Conservation (phyloP, 2,329 filamentous ascomycete species). For the Colletotrichum sp. region DNA sequence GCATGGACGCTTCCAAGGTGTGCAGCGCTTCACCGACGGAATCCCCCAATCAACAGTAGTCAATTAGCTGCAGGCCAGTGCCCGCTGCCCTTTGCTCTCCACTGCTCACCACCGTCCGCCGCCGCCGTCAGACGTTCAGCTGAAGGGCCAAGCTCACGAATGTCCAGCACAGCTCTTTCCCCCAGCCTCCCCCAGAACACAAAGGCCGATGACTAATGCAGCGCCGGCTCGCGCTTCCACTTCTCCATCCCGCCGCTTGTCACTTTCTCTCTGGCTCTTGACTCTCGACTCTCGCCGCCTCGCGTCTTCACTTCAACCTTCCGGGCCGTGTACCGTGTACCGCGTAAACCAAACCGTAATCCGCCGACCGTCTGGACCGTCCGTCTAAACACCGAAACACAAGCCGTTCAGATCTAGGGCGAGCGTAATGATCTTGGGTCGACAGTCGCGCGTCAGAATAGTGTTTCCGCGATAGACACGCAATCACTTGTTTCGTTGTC, state of each 20-base stretch:
- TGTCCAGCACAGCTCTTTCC: neutral
- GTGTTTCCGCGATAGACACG: slow-evolving; percentile 14
- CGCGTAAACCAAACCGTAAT: neutral
- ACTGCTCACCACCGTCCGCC: neutral
- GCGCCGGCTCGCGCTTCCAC: neutral
- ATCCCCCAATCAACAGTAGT: neutral
- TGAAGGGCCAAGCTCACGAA: neutral
- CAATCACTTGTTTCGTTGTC: slow-evolving; percentile 20
- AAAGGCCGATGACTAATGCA: neutral
- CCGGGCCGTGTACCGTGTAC: neutral
- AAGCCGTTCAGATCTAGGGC: slow-evolving; percentile 10
- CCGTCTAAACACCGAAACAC: slow-evolving; percentile 10
- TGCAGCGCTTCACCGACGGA: neutral
- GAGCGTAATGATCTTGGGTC: slow-evolving; percentile 7
- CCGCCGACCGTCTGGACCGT: neutral
- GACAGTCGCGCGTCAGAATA: slow-evolving; percentile 8
- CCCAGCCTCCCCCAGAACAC: neutral
- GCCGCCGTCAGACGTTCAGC: neutral
- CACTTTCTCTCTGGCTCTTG: neutral
- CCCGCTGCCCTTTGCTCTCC: neutral
- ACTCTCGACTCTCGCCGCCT: neutral
- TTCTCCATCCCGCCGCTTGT: neutral
- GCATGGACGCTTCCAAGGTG: neutral
- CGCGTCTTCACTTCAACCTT: neutral
- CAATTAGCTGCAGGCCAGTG: neutral